Conservation (phyloP, 2,329 filamentous ascomycete species). For the Zymoseptoria tritici region DNA sequence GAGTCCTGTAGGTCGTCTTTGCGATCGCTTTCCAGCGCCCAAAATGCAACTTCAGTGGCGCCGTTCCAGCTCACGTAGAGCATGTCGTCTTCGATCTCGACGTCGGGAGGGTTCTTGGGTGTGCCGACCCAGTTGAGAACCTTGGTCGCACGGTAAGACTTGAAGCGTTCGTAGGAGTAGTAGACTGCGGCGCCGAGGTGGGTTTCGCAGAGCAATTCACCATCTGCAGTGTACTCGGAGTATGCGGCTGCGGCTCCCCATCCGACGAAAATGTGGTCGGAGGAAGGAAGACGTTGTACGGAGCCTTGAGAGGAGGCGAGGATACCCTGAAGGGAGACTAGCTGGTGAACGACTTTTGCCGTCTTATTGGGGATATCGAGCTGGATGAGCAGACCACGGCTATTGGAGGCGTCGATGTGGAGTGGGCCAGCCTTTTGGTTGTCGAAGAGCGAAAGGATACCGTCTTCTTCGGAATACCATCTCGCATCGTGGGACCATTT, state of each 20-base stretch:
- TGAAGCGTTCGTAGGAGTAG: slow-evolving; percentile 26
- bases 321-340: slow-evolving; percentile 35
- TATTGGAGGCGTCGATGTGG: slow-evolving; percentile 27
- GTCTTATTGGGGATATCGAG: slow-evolving; percentile 35
- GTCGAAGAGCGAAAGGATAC: slow-evolving; percentile 37
- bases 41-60: slow-evolving; percentile 39
- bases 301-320: slow-evolving; percentile 45
- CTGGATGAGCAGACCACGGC: slow-evolving; percentile 37
- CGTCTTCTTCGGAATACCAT: slow-evolving; percentile 32
- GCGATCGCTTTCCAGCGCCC: slow-evolving; percentile 33
- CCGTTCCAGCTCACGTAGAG: slow-evolving; percentile 49
- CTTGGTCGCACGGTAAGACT: slow-evolving; percentile 33
- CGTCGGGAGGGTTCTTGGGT: slow-evolving; percentile 21
- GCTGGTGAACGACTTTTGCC: slow-evolving; percentile 37
- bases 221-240: slow-evolving; percentile 40
- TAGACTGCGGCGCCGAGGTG: slow-evolving; percentile 34
- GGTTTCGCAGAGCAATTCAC: slow-evolving; percentile 36
- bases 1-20: background rate
- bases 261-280: slow-evolving; percentile 45
- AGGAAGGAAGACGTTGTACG: slow-evolving; percentile 43
- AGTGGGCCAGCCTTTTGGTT: slow-evolving; percentile 44
- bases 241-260: slow-evolving; percentile 49
- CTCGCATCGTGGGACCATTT: slow-evolving; percentile 48
- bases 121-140: slow-evolving; percentile 24
- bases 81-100: slow-evolving; percentile 18